Conservation (phyloP, 139 green algal species). For the Chlorella ohadii region DNA sequence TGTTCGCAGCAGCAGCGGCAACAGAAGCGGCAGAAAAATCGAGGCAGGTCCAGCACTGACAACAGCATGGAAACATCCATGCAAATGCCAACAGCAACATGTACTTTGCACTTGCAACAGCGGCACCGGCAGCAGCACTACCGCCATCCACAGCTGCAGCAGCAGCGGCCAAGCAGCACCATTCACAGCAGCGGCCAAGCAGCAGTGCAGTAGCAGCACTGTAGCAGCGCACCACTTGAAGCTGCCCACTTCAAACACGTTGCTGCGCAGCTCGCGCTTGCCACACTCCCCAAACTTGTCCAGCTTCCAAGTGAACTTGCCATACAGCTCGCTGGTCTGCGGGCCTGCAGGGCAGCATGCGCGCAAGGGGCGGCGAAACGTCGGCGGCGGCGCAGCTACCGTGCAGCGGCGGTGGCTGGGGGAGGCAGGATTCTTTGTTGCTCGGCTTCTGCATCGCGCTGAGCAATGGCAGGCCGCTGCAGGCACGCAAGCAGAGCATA, state of each 20-base stretch:
- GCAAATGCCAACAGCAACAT: too few relatives aligned
- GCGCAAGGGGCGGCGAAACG: background rate
- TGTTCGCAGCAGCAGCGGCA: too few relatives aligned
- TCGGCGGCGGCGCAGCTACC: background rate
- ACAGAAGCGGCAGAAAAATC: too few relatives aligned
- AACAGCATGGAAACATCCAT: too few relatives aligned
- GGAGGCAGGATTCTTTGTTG: too few relatives aligned
- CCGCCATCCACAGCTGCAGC: background rate
- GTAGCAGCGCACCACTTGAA: slow-evolving; percentile 98
- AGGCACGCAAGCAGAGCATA: too few relatives aligned
- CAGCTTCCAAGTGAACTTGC: slow-evolving; percentile 98
- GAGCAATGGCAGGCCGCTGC: too few relatives aligned
- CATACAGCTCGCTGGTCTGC: slow-evolving; percentile 75
- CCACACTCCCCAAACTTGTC: slow-evolving; percentile 93
- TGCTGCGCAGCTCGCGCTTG: slow-evolving; percentile 95
- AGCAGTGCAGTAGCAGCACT: background rate
- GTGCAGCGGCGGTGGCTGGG: background rate
- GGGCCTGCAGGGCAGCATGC: slow-evolving; percentile 3
- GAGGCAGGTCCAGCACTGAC: too few relatives aligned
- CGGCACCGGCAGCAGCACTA: too few relatives aligned
- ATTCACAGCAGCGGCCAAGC: too few relatives aligned
- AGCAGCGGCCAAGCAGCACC: background rate
- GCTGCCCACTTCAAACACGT: slow-evolving; percentile 92
- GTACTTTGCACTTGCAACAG: too few relatives aligned
- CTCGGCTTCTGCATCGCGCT: too few relatives aligned